Evolutionary conservation across 2,329 filamentous ascomycete species (phyloP).

Genomic region (Cercospora nicotianae): DNA sequence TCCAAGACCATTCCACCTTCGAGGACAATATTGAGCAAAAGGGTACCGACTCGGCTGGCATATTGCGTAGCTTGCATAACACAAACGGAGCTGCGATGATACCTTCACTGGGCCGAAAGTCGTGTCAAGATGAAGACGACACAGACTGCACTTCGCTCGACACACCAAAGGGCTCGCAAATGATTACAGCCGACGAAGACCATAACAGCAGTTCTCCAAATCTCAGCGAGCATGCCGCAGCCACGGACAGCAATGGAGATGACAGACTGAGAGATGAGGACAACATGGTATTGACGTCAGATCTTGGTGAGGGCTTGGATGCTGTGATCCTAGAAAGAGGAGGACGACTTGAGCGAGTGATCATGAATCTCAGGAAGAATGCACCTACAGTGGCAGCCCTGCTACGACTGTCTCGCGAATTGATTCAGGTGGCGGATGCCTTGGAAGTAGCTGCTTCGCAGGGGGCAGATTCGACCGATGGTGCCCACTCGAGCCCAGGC

Average conservation of each 20-base stretch:
- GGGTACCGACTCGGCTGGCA: background rate
- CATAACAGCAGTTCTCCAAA: background rate
- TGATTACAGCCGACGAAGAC: background rate
- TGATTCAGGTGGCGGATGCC: slow-evolving; percentile 30
- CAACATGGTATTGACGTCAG: slow-evolving; percentile 24
- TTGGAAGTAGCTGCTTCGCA: slow-evolving; percentile 19
- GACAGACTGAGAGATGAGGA: slow-evolving; percentile 1
- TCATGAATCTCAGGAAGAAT: slow-evolving; percentile 40
- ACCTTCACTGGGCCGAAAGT: background rate
- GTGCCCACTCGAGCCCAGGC: slow-evolving; percentile 22
- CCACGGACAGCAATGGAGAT: background rate
- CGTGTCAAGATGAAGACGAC: background rate
- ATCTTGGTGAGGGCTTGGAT: slow-evolving; percentile 44
- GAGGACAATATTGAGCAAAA: background rate
- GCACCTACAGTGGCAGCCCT: slow-evolving; percentile 24
- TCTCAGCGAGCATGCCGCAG: background rate
- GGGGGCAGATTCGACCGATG: slow-evolving; percentile 22
- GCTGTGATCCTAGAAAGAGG: slow-evolving; percentile 45
- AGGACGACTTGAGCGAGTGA: slow-evolving; percentile 41
- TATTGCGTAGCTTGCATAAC: background rate
- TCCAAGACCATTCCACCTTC: background rate
- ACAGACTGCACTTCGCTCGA: background rate
- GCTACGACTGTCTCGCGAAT: slow-evolving; percentile 32
- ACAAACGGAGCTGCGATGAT: background rate
- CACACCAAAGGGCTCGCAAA: background rate